Conservation (phyloP, 2,329 filamentous ascomycete genomes). For the Aureobasidium sp. region DNA sequence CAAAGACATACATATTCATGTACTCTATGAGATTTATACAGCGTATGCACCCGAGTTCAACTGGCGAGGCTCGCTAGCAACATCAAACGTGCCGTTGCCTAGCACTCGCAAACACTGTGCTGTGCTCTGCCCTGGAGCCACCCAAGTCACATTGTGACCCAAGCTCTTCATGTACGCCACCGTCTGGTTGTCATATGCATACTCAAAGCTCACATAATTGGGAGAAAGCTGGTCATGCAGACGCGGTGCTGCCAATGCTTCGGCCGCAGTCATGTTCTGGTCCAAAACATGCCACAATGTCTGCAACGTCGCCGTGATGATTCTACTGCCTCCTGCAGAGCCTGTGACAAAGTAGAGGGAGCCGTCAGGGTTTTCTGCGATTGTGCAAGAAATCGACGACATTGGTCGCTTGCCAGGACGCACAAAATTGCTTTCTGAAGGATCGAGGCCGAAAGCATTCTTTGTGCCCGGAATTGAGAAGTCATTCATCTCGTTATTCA, state of each 20-base stretch:
- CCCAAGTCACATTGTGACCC: conserved; percentile 66
- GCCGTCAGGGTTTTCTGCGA: conserved; percentile 59
- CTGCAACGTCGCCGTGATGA: conserved; percentile 72
- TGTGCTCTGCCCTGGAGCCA: conserved; percentile 53
- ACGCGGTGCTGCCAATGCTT: conserved; percentile 58
- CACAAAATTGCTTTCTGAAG: conserved; percentile 73
- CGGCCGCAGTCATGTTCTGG: conserved; percentile 47
- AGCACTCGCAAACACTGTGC: conserved; percentile 61
- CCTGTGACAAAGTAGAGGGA: conserved; percentile 61
- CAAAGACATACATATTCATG: background rate
- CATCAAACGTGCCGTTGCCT: conserved; percentile 63
- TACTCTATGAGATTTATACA: conserved; percentile 24
- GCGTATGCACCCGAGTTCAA: conserved; percentile 57
- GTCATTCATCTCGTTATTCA: conserved; percentile 56
- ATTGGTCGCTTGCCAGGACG: conserved; percentile 72
- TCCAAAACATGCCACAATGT: conserved; percentile 66
- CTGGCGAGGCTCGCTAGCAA: conserved; percentile 68
- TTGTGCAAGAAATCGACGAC: conserved; percentile 72
- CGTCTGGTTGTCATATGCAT: conserved; percentile 55
- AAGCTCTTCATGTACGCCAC: conserved; percentile 52
- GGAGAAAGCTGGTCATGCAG: conserved; percentile 79
- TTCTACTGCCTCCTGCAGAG: conserved; percentile 71
- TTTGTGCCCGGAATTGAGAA: conserved; percentile 72
- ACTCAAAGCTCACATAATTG: conserved; percentile 59
- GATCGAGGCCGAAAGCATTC: conserved; percentile 81